phyloP scores from a whole-genome alignment of 257 asterid species.

The Nicotiana otophora region DNA sequence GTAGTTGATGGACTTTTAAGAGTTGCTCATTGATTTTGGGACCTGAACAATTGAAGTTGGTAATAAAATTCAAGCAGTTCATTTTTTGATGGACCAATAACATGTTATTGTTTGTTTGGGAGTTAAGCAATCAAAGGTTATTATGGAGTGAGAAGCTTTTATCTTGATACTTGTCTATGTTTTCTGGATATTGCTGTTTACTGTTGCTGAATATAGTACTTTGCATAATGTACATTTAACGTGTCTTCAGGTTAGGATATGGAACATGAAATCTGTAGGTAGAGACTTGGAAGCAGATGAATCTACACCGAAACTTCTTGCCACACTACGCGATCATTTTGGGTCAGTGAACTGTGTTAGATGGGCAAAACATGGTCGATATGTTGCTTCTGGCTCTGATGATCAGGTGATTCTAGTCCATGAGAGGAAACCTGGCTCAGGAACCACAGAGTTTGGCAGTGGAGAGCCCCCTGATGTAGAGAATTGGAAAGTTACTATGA shows the following conservation, averaged over 20 bases:
- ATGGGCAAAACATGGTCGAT: slow-evolving; percentile 97
- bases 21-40: not conserved
- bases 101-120: not conserved
- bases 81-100: not conserved
- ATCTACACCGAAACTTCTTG: slow-evolving; percentile 69
- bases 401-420: slow-evolving; percentile 93
- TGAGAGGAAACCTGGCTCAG: slow-evolving; percentile 94
- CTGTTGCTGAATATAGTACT: not conserved
- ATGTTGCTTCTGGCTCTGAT: slow-evolving; percentile 95
- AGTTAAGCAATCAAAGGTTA: not conserved
- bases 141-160: not conserved
- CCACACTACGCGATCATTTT: slow-evolving; percentile 89
- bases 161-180: not conserved
- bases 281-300: slow-evolving; percentile 53
- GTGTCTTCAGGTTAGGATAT: slow-evolving; percentile 72
- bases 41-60: not conserved
- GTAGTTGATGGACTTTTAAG: not conserved
- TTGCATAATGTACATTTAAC: not conserved
- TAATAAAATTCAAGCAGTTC: not conserved
- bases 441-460: slow-evolving; percentile 94
- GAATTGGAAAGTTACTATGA: slow-evolving; percentile 93
- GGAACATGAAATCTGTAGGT: slow-evolving; percentile 87
- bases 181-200: not conserved
- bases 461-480: slow-evolving; percentile 98
- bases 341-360: slow-evolving; percentile 98